Percentiles rank a stretch among this genome's conserved stretches.
phyloP scores from a whole-genome alignment of 2,329 filamentous ascomycete genomes.

The Colletotrichum lini region DNA sequence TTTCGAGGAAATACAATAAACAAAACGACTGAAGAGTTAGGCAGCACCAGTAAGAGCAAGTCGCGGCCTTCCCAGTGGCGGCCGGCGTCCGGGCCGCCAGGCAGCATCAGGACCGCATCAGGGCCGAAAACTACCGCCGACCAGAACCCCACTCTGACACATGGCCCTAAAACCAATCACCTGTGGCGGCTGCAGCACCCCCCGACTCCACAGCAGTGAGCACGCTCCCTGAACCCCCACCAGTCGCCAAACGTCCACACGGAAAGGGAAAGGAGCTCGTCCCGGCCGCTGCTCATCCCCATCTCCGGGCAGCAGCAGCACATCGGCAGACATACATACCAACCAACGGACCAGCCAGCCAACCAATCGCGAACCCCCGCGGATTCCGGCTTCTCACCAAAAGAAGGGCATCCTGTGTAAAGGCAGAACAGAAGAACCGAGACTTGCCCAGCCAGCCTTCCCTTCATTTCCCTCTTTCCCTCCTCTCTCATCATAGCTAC shows the following conservation, averaged over 20 bases:
- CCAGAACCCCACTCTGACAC: background rate
- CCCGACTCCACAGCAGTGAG: background rate
- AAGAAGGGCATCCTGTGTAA: background rate
- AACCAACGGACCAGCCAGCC: background rate
- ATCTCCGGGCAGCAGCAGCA: constrained; percentile 22
- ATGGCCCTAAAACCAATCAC: background rate
- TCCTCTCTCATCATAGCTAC: too few relatives aligned
- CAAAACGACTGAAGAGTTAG: too few relatives aligned
- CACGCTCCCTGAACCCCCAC: background rate
- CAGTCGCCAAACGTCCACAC: constrained; percentile 3
- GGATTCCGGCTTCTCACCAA: background rate
- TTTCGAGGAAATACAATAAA: too few relatives aligned
- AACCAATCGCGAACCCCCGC: background rate
- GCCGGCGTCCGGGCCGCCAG: background rate
- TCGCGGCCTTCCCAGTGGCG: background rate
- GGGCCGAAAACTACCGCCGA: constrained; percentile 8
- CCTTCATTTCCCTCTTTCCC: background rate
- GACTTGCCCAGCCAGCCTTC: too few relatives aligned
- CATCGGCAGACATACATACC: background rate
- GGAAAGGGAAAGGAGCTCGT: constrained; percentile 26
- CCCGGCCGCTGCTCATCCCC: constrained; percentile 5
- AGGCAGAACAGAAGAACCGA: background rate
- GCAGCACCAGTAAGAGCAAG: background rate
- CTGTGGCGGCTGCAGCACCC: background rate
- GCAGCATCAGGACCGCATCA: background rate